A percentile compares a stretch with the other conserved stretches of the same genome.
phyloP scores from a whole-genome alignment of 2,329 filamentous ascomycete species.

The Exophiala lecanii-corni region DNA sequence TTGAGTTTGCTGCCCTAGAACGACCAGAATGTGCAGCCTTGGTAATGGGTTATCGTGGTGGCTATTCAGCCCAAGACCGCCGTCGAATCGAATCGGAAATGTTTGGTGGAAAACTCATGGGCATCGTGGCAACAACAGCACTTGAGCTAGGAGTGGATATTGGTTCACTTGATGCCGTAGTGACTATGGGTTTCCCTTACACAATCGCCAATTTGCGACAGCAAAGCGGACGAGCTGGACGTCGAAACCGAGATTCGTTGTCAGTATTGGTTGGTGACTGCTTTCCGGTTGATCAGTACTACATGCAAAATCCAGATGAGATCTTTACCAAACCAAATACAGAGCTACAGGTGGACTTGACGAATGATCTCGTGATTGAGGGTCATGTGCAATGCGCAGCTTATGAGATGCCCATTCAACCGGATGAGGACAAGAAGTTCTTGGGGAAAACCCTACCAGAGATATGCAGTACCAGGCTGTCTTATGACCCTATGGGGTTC shows the following conservation, averaged over 20 bases:
- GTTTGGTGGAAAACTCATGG: constrained; percentile 91
- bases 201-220: constrained; percentile 92
- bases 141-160: constrained; percentile 94
- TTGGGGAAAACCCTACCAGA: constrained; percentile 70
- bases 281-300: constrained; percentile 89
- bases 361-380: constrained; percentile 85
- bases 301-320: constrained; percentile 93
- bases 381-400: constrained; percentile 95
- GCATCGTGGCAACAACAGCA: constrained; percentile 89
- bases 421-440: constrained; percentile 68
- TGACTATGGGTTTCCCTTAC: constrained; percentile 92
- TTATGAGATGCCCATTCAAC: constrained; percentile 86
- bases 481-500: constrained; percentile 71
- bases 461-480: constrained; percentile 69
- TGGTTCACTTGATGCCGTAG: constrained; percentile 84
- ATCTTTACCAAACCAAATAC: constrained; percentile 86
- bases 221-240: constrained; percentile 87
- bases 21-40: constrained; percentile 68
- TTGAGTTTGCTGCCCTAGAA: constrained; percentile 68
- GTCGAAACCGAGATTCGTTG: constrained; percentile 87
- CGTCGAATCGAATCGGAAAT: constrained; percentile 88
- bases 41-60: constrained; percentile 93
- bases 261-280: constrained; percentile 85
- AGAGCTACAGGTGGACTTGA: constrained; percentile 83
- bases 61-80: constrained; percentile 88